phyloP scores from a whole-genome alignment of 2,329 filamentous ascomycete species.

The Cryphonectria nitschkei region DNA sequence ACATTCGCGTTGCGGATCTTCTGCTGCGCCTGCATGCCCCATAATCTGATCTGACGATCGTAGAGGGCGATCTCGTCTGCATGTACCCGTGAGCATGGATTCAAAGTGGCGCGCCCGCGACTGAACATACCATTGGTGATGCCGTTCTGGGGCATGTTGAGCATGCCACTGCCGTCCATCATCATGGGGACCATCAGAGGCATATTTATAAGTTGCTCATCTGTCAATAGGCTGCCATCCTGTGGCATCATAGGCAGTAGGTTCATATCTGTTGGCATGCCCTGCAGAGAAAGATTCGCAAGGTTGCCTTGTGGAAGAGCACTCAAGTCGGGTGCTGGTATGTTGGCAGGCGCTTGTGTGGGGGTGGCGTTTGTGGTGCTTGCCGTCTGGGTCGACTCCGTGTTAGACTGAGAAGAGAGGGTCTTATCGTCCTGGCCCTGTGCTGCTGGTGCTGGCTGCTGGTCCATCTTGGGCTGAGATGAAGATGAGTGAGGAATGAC shows the following conservation, averaged over 20 bases:
- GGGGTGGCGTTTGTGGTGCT: conserved; percentile 9
- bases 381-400: conserved; percentile 3
- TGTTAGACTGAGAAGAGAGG: conserved; percentile 31
- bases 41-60: conserved; percentile 94
- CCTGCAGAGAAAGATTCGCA: conserved; percentile 26
- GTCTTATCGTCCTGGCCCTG: conserved; percentile 35
- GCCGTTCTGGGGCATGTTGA: conserved; percentile 26
- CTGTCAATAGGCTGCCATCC: conserved; percentile 30
- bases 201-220: conserved; percentile 35
- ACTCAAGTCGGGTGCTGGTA: conserved; percentile 14
- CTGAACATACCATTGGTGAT: conserved; percentile 29
- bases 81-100: conserved; percentile 5
- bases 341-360: neutral
- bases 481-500: neutral
- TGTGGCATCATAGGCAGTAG: conserved; percentile 32
- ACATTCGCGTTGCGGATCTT: conserved; percentile 89
- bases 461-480: conserved; percentile 21
- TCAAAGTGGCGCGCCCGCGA: neutral
- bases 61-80: conserved; percentile 95
- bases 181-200: conserved; percentile 39
- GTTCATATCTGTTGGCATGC: conserved; percentile 29
- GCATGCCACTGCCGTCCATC: conserved; percentile 27
- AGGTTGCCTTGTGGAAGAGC: conserved; percentile 24
- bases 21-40: conserved; percentile 94
- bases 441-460: conserved; percentile 20